A percentile compares a stretch with the other conserved stretches of the same genome.
These are phyloP conservation scores for Xylaria nigripes DNA, from an alignment of 495 filamentous ascomycete species.

Conservation along the genomic window DNA sequence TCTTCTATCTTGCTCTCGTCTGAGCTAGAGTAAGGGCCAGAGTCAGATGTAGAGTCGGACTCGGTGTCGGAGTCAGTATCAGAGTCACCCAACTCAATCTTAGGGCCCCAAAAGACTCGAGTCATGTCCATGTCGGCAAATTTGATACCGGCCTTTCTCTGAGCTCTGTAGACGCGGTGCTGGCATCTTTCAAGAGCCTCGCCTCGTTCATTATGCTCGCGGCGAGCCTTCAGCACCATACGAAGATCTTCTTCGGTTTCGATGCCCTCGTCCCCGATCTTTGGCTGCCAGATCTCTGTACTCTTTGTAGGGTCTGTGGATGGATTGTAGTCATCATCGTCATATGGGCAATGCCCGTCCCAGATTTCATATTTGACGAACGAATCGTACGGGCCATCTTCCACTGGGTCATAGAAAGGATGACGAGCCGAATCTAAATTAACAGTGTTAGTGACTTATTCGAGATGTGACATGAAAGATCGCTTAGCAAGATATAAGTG, in stretches of 20 bases:
- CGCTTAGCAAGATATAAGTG: too few relatives aligned
- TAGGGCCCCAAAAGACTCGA: background rate
- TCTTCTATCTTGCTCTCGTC: too few relatives aligned
- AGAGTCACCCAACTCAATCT: background rate
- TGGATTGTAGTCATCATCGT: conserved; percentile 2
- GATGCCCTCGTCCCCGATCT: conserved; percentile 10
- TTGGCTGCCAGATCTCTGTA: conserved; percentile 1
- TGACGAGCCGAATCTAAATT: background rate
- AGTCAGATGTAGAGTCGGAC: background rate
- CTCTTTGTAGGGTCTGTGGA: background rate
- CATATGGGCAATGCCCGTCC: conserved; percentile 3
- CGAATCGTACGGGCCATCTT: background rate
- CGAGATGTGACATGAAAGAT: too few relatives aligned
- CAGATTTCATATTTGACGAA: background rate
- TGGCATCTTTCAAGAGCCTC: background rate
- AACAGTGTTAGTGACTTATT: background rate
- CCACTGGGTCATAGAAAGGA: background rate
- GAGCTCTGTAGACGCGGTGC: background rate
- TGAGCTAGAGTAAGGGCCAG: background rate
- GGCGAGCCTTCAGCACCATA: conserved; percentile 2
- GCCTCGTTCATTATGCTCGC: background rate
- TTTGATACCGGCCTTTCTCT: background rate
- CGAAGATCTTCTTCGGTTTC: conserved; percentile 4
- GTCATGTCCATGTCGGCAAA: background rate
- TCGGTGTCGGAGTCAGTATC: background rate